Conservation (phyloP, 768 basidiomycete genomes). For the Mrakia gelida region DNA sequence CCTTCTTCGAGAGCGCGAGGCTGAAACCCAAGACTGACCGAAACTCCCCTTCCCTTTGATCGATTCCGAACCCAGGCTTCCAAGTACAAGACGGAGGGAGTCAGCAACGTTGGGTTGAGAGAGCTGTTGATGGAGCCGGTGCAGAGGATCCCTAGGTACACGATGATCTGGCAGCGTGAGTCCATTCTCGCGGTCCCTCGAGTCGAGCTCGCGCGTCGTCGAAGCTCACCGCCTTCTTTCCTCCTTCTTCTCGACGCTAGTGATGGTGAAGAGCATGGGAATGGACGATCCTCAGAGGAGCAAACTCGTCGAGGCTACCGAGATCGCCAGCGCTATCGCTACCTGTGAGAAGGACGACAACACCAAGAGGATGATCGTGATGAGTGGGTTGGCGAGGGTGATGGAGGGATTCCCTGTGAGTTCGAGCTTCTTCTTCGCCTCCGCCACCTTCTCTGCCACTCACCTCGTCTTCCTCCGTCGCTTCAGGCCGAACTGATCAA, state of each 20-base stretch:
- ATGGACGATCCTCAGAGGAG: conserved; percentile 69
- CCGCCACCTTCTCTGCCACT: neutral
- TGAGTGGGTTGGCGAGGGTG: conserved; percentile 52
- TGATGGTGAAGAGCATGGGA: conserved; percentile 85
- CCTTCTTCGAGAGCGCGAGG: neutral
- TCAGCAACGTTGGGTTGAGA: conserved; percentile 29
- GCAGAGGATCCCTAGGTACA: conserved; percentile 91
- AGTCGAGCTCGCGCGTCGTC: neutral
- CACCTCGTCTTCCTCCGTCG: neutral
- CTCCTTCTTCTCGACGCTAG: conserved; percentile 41
- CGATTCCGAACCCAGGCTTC: conserved; percentile 18
- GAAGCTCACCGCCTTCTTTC: neutral
- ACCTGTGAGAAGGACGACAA: conserved; percentile 86
- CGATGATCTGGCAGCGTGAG: conserved; percentile 71
- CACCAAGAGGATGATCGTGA: conserved; percentile 83
- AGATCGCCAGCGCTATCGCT: conserved; percentile 84
- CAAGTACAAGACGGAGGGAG: conserved; percentile 56
- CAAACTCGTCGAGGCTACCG: conserved; percentile 76
- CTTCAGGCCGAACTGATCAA: conserved; percentile 71
- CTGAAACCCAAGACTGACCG: neutral
- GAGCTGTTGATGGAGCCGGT: conserved; percentile 73
- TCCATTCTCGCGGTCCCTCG: neutral
- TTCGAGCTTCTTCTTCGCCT: neutral
- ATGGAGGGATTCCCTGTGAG: conserved; percentile 80
- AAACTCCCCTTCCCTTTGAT: neutral